Evolutionary conservation across 1,284 basidiomycete genomes (phyloP), one percentile per base, ranked within the genome.

Genomic region (Farysia itapuensis): DNA sequence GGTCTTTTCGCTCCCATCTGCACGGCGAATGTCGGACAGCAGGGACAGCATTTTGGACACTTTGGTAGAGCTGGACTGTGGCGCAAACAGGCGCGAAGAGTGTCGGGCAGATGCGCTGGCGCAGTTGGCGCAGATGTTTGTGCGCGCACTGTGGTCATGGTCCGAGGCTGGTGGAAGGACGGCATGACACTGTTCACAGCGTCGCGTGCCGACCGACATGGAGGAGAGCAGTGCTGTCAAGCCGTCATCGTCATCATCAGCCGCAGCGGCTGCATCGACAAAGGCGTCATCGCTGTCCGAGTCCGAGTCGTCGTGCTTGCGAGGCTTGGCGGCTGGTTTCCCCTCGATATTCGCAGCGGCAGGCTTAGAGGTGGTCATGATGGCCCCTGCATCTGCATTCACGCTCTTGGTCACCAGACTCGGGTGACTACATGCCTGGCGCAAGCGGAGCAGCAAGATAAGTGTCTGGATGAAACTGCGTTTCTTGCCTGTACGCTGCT

Each of bases 381-480:
- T 50, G 12, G 59, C 43, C 2, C 35, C 43, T 7, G 57, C 58
- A 40, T 65, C 61, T 4, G 35, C 39, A 13, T 46, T 30, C 8
- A 63, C 30, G 24, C 45, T 52, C n/a, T 46, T 54, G 4, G 51
- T 53, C 9, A 67, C 49, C 35, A 74, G 49, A 4, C 51, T 54
- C 2, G 71, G 71, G 44, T 74, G 71, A 19, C 63, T 74, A 40
- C 69, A 74, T 12, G 69, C 89, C 83, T 96, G 93, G 18, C 93
- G 83, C 21, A 96, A 80, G 23, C 93, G 82, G 39, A 96, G 82
- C 43, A 96, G 81, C 53, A 95, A 79, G 4, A 90, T 82, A 63
- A 97, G 80, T 5, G 92, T 85, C n/a, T 85, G 84, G 0, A 90
- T 93, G 74, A 93, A 92, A 44, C 84, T 86, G 45, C 81, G 82